Conservation (phyloP, 768 basidiomycete species). For the Kwoniella dejecticola region DNA sequence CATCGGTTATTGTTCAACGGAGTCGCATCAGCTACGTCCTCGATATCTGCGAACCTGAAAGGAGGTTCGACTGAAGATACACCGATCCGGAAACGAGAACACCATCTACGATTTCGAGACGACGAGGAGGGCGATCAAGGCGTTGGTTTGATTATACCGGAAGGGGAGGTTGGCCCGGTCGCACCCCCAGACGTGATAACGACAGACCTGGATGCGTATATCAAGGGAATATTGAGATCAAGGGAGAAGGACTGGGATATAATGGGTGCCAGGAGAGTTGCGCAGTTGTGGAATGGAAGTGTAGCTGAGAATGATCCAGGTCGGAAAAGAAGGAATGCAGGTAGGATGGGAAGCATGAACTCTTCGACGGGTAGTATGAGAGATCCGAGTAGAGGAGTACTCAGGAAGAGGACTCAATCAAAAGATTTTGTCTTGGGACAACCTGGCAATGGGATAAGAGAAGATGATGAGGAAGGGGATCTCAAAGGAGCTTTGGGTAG, state of each 20-base stretch:
- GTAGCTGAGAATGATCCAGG: conserved; percentile 8
- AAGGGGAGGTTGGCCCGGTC: conserved; percentile 34
- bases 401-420: conserved; percentile 22
- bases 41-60: conserved; percentile 39
- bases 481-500: conserved; percentile 28
- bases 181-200: conserved; percentile 50
- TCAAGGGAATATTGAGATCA: conserved; percentile 37
- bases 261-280: conserved; percentile 41
- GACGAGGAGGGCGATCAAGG: conserved; percentile 26
- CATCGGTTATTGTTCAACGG: conserved; percentile 34
- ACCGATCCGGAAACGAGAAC: conserved; percentile 38
- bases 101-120: conserved; percentile 33
- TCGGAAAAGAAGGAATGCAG: neutral
- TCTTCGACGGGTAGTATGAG: neutral
- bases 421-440: conserved; percentile 11
- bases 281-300: conserved; percentile 40
- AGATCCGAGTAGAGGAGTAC: conserved; percentile 10
- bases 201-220: conserved; percentile 47
- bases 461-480: conserved; percentile 27
- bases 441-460: conserved; percentile 12
- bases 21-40: conserved; percentile 41
- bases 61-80: conserved; percentile 42
- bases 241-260: conserved; percentile 46
- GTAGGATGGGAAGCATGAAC: conserved; percentile 15
- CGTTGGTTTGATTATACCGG: conserved; percentile 34